Evolutionary conservation across 176 grass and related monocot species (phyloP).

Genomic region (Musa schizocarpa): DNA sequence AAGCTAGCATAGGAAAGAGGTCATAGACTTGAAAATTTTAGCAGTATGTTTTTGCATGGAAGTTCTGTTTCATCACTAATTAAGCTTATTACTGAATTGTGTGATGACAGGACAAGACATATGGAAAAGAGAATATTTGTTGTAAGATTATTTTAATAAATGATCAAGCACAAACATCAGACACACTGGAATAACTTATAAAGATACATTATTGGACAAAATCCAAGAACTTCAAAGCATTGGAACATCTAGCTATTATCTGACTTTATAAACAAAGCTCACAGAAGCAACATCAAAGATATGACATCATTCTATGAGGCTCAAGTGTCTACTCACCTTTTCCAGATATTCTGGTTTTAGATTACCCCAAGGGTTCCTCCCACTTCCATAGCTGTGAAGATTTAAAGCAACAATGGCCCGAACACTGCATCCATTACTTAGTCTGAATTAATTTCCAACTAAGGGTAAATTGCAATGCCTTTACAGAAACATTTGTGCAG

Average conservation of each 20-base stretch:
- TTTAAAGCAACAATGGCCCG: constrained; percentile 93
- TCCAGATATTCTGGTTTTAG: constrained; percentile 95
- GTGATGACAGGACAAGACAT: too few relatives aligned
- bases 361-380: constrained; percentile 93
- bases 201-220: too few relatives aligned
- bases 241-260: background rate
- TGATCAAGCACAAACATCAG: too few relatives aligned
- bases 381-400: constrained; percentile 97
- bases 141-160: too few relatives aligned
- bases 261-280: background rate
- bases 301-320: constrained; percentile 9
- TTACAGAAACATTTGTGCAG: background rate
- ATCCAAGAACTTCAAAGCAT: too few relatives aligned
- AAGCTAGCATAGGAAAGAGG: too few relatives aligned
- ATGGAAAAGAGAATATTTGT: too few relatives aligned
- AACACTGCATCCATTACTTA: constrained; percentile 47
- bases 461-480: background rate
- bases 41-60: too few relatives aligned
- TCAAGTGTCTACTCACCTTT: constrained; percentile 45
- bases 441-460: background rate
- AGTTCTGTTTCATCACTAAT: too few relatives aligned
- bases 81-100: too few relatives aligned
- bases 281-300: background rate
- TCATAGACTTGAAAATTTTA: too few relatives aligned
- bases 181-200: too few relatives aligned